phyloP scores from a whole-genome alignment of 2,329 filamentous ascomycete genomes.

The Alternaria sp. region DNA sequence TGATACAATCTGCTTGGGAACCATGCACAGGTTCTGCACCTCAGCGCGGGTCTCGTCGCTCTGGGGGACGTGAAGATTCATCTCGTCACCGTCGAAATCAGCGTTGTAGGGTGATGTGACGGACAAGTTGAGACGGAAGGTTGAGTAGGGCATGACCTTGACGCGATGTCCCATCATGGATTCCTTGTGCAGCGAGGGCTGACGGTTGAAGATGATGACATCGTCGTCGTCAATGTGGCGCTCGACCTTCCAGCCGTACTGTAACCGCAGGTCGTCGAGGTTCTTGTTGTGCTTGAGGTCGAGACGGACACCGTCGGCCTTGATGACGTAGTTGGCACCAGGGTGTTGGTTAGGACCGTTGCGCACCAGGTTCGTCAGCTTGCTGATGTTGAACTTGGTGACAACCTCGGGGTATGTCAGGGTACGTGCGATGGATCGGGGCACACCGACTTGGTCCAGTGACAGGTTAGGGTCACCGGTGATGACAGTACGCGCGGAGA shows the following conservation, averaged over 20 bases:
- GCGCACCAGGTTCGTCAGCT: slow-evolving; percentile 84
- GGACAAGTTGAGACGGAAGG: slow-evolving; percentile 95
- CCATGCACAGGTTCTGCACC: slow-evolving; percentile 91
- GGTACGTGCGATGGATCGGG: slow-evolving; percentile 87
- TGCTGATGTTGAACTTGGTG: slow-evolving; percentile 96
- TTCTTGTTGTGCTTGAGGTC: slow-evolving; percentile 93
- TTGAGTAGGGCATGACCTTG: slow-evolving; percentile 98
- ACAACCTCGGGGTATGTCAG: slow-evolving; percentile 97
- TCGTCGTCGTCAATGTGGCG: slow-evolving; percentile 95
- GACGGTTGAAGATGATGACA: slow-evolving; percentile 99
- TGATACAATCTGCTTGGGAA: slow-evolving; percentile 98
- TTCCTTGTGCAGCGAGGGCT: slow-evolving; percentile 98
- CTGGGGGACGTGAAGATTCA: slow-evolving; percentile 99
- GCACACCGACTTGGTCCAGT: slow-evolving; percentile 95
- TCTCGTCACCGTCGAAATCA: slow-evolving; percentile 99
- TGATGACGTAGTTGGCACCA: slow-evolving; percentile 94
- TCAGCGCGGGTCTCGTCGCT: slow-evolving; percentile 96
- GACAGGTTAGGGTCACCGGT: slow-evolving; percentile 97
- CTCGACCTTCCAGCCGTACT: slow-evolving; percentile 99
- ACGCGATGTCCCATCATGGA: slow-evolving; percentile 99
- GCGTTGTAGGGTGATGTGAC: slow-evolving; percentile 99
- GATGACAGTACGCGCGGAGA: slow-evolving; percentile 99
- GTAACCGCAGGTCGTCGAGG: slow-evolving; percentile 81
- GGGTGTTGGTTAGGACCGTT: slow-evolving; percentile 96
- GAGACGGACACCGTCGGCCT: slow-evolving; percentile 90